phyloP scores from a whole-genome alignment of 2,329 filamentous ascomycete species.

The Lachnellula subtilissima region DNA sequence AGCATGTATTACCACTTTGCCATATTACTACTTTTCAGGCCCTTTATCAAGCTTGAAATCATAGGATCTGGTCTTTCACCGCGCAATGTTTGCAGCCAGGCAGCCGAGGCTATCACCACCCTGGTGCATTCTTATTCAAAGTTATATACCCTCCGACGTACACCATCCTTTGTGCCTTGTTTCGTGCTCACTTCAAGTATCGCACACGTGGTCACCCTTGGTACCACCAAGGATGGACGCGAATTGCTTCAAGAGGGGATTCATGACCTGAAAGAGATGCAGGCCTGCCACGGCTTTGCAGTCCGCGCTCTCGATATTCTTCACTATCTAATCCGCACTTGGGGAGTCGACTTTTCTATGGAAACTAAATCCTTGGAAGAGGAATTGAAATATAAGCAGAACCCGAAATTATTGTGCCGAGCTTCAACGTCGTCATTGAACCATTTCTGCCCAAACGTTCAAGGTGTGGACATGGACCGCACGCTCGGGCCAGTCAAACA shows the following conservation, averaged over 20 bases:
- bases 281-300: slow-evolving; percentile 35
- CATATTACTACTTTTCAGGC: slow-evolving; percentile 69
- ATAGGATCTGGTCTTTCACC: slow-evolving; percentile 25
- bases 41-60: slow-evolving; percentile 41
- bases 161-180: slow-evolving; percentile 31
- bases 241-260: slow-evolving; percentile 49
- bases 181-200: slow-evolving; percentile 28
- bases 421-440: slow-evolving; percentile 17
- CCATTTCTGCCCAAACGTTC: slow-evolving; percentile 24
- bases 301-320: slow-evolving; percentile 40
- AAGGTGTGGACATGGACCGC: slow-evolving; percentile 30
- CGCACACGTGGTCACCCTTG: slow-evolving; percentile 23
- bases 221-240: slow-evolving; percentile 28
- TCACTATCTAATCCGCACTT: slow-evolving; percentile 52
- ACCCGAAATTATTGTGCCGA: slow-evolving; percentile 22
- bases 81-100: slow-evolving; percentile 29
- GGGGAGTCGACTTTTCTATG: slow-evolving; percentile 51
- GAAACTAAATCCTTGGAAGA: slow-evolving; percentile 26
- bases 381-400: slow-evolving; percentile 35
- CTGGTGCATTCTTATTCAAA: slow-evolving; percentile 30
- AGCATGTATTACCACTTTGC: slow-evolving; percentile 69
- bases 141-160: slow-evolving; percentile 30
- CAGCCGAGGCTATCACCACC: slow-evolving; percentile 32
- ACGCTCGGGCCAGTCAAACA: slow-evolving; percentile 6
- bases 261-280: slow-evolving; percentile 55